These are phyloP conservation scores for Bacidia rubella DNA, from an alignment of 495 filamentous ascomycete species.

Conservation along the genomic window DNA sequence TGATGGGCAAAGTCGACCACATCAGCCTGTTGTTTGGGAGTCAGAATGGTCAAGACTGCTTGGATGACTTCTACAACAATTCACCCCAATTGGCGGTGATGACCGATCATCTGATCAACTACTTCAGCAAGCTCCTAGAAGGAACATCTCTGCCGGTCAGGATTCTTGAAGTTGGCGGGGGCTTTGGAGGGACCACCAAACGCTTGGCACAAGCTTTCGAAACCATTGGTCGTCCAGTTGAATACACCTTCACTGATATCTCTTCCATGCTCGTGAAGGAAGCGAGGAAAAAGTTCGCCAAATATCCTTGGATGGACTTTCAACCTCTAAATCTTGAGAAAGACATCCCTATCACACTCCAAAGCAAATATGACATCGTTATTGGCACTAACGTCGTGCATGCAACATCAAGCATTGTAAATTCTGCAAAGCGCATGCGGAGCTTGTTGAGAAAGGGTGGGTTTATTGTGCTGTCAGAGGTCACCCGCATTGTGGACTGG, in stretches of 20 bases:
- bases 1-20: constrained; percentile 21
- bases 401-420: constrained; percentile 29
- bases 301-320: constrained; percentile 20
- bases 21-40: constrained; percentile 21
- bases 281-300: constrained; percentile 17
- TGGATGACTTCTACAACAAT: constrained; percentile 19
- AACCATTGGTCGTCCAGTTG: constrained; percentile 10
- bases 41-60: constrained; percentile 12
- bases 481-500: constrained; percentile 28
- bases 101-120: constrained; percentile 18
- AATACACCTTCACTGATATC: constrained; percentile 32
- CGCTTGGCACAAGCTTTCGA: constrained; percentile 11
- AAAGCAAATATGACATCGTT: constrained; percentile 26
- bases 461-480: constrained; percentile 29
- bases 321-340: constrained; percentile 21
- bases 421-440: constrained; percentile 23
- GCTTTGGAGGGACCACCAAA: constrained; percentile 20
- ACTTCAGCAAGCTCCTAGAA: constrained; percentile 12
- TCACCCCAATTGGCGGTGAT: constrained; percentile 19
- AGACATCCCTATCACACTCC: constrained; percentile 7
- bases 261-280: constrained; percentile 18
- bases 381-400: constrained; percentile 38
- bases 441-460: constrained; percentile 27
- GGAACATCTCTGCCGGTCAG: constrained; percentile 9
- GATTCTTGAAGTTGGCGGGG: constrained; percentile 22